Evolutionary conservation across 805 yeast species (phyloP).

Genomic region (Teunomyces panamensis): DNA sequence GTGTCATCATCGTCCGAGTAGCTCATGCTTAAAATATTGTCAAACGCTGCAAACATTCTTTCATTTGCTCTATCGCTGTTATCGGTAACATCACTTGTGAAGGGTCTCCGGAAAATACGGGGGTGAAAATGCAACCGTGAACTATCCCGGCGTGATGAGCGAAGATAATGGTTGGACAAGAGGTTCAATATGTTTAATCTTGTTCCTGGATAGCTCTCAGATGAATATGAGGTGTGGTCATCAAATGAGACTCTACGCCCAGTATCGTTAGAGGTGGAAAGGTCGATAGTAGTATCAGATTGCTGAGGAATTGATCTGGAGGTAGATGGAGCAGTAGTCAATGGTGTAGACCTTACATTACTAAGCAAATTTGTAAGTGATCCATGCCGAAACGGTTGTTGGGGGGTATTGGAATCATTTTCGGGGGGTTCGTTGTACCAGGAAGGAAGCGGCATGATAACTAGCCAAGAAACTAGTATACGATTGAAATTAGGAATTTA

Average conservation of each 20-base stretch:
- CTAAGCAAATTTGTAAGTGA: neutral
- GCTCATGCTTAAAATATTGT: conserved; percentile 2
- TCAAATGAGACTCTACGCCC: neutral
- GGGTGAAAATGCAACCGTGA: neutral
- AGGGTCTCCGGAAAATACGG: conserved; percentile 2
- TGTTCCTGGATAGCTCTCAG: conserved; percentile 3
- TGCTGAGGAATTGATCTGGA: neutral
- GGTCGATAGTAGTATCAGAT: neutral
- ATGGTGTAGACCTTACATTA: neutral
- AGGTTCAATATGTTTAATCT: conserved; percentile 11
- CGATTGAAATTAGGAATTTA: neutral
- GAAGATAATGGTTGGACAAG: conserved; percentile 12
- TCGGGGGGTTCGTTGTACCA: conserved; percentile 3
- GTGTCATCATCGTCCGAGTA: conserved; percentile 6
- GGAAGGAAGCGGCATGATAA: conserved; percentile 1
- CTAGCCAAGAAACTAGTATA: neutral
- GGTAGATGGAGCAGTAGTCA: neutral
- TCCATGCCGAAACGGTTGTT: neutral
- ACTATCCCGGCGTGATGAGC: conserved; percentile 5
- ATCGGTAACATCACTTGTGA: neutral
- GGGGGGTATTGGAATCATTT: neutral
- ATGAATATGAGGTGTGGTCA: neutral
- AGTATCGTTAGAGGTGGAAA: neutral
- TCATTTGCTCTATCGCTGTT: neutral
- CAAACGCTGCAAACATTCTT: conserved; percentile 2